Percentiles rank a stretch among this genome's conserved stretches.
Evolutionary conservation across 331 rosid genomes (phyloP).

Genomic region (Quercus tomentella): DNA sequence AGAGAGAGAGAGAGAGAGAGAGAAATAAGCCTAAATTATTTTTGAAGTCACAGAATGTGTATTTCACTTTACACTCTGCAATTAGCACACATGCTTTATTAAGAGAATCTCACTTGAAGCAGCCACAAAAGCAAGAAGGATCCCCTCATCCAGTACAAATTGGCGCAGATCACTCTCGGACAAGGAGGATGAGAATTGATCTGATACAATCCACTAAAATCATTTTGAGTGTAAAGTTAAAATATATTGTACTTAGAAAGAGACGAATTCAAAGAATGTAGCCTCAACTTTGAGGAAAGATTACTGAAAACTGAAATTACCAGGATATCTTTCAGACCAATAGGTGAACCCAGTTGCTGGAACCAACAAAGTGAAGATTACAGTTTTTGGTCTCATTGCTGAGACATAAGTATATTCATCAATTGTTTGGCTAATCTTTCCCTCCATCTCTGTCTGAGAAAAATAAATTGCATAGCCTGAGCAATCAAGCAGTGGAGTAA

Average conservation of each 20-base stretch:
- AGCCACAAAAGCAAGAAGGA: slow-evolving; percentile 69
- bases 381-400: slow-evolving; percentile 48
- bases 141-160: slow-evolving; percentile 59
- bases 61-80: neutral
- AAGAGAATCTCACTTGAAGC: slow-evolving; percentile 60
- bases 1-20: too few species aligned
- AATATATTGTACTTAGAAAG: neutral
- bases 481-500: slow-evolving; percentile 66
- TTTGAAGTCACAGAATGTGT: too few species aligned
- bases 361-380: slow-evolving; percentile 49
- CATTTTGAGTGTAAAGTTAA: neutral
- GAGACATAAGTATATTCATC: slow-evolving; percentile 51
- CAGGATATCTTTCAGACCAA: slow-evolving; percentile 64
- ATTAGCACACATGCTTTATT: neutral
- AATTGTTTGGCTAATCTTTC: slow-evolving; percentile 47
- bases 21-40: too few species aligned
- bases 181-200: slow-evolving; percentile 36
- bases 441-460: slow-evolving; percentile 70
- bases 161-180: slow-evolving; percentile 49
- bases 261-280: neutral
- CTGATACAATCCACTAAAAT: slow-evolving; percentile 30
- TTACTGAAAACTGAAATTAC: slow-evolving; percentile 25
- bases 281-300: neutral
- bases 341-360: slow-evolving; percentile 68
- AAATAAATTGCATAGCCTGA: slow-evolving; percentile 66